A percentile compares a stretch with the other conserved stretches of the same genome.
Evolutionary conservation across 2,329 filamentous ascomycete species (phyloP).

Genomic region (Metarhizium brunneum): DNA sequence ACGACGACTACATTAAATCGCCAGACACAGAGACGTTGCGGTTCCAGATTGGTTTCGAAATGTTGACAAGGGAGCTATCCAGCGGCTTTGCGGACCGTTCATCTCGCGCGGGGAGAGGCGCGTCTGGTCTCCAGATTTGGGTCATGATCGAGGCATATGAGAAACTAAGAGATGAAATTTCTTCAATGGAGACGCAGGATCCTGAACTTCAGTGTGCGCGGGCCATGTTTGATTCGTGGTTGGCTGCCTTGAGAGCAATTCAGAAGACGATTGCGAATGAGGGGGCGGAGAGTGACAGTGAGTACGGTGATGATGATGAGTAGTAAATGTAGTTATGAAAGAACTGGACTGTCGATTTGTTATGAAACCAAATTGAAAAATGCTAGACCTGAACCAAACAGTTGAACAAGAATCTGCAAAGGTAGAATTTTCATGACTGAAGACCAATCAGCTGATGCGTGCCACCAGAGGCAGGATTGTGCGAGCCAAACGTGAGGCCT

Average conservation of each 20-base stretch:
- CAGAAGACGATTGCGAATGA: conserved; percentile 25
- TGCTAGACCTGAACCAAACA: no score
- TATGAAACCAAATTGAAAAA: no score
- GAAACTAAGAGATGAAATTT: conserved; percentile 37
- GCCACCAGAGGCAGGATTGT: no score
- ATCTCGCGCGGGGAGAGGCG: conserved; percentile 18
- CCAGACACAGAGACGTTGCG: conserved; percentile 26
- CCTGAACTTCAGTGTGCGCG: conserved; percentile 20
- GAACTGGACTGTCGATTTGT: background rate
- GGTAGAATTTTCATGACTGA: no score
- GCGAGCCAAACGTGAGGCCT: no score
- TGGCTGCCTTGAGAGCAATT: conserved; percentile 37
- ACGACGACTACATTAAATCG: conserved; percentile 4
- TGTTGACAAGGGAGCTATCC: conserved; percentile 40
- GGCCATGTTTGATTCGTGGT: conserved; percentile 41
- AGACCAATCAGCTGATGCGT: no score
- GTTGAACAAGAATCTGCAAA: no score
- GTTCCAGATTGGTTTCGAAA: conserved; percentile 40
- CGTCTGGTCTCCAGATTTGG: conserved; percentile 41
- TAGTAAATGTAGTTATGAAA: background rate
- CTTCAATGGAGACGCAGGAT: conserved; percentile 22
- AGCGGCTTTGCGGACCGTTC: conserved; percentile 25
- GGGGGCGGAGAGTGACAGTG: conserved; percentile 16
- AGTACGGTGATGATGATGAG: conserved; percentile 15
- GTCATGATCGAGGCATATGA: conserved; percentile 53